Conservation (phyloP, 257 asterid species). For the Plantago elongata region DNA sequence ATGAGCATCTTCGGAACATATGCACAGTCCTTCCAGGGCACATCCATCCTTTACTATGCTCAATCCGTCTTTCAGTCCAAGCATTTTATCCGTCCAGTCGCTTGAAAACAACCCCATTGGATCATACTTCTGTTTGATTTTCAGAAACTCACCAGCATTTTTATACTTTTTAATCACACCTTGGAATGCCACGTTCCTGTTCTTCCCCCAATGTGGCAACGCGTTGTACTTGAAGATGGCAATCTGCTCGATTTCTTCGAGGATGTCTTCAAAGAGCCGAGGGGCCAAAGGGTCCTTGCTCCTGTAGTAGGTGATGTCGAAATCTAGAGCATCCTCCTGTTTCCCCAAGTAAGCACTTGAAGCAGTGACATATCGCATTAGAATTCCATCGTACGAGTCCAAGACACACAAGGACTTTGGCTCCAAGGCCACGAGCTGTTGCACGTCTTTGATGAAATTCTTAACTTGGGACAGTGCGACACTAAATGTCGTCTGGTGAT, state of each 20-base stretch:
- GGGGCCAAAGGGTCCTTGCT: constrained; percentile 48
- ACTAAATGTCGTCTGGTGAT: constrained; percentile 55
- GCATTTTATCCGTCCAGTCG: constrained; percentile 52
- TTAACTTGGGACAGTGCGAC: constrained; percentile 36
- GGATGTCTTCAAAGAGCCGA: constrained; percentile 38
- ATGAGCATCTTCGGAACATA: constrained; percentile 51
- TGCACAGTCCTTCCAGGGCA: constrained; percentile 59
- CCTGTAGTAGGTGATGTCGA: constrained; percentile 56
- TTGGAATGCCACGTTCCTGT: constrained; percentile 48
- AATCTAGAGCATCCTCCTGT: constrained; percentile 50
- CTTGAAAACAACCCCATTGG: constrained; percentile 51
- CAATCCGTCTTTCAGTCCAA: constrained; percentile 39
- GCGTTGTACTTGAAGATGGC: constrained; percentile 56
- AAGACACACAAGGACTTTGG: constrained; percentile 52
- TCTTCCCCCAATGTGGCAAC: constrained; percentile 75
- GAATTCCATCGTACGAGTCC: constrained; percentile 50
- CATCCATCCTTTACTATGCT: constrained; percentile 39
- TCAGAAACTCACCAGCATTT: constrained; percentile 26
- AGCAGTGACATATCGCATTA: constrained; percentile 51
- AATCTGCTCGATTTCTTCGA: constrained; percentile 63
- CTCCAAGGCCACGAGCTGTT: constrained; percentile 31
- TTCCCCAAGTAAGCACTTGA: constrained; percentile 57
- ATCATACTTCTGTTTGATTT: constrained; percentile 35
- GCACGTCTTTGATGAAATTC: constrained; percentile 46
- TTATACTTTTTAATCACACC: constrained; percentile 44